These are phyloP conservation scores for Entoloma clypeatum DNA, from an alignment of 1,284 basidiomycete species.

Conservation along the genomic window DNA sequence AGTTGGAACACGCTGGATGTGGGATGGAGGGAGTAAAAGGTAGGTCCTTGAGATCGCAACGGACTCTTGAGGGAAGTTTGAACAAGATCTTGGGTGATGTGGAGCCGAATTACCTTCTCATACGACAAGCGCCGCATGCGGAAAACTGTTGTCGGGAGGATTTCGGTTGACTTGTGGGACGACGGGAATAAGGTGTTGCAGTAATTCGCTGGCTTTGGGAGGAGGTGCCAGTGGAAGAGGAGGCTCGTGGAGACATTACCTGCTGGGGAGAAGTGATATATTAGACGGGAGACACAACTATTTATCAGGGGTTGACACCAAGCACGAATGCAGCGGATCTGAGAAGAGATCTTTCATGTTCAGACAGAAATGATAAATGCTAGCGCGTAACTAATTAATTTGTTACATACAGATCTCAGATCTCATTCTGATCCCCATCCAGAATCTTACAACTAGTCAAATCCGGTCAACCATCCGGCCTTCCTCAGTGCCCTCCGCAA, in stretches of 20 bases:
- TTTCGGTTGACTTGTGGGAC: slow-evolving; percentile 59
- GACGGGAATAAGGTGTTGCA: slow-evolving; percentile 46
- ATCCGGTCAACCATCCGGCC: slow-evolving; percentile 34
- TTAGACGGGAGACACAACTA: too few species aligned
- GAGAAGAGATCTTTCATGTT: slow-evolving; percentile 36
- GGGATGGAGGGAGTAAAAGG: slow-evolving; percentile 44
- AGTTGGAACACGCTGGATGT: slow-evolving; percentile 77
- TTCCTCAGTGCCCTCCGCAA: slow-evolving; percentile 60
- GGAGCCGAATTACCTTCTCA: slow-evolving; percentile 58
- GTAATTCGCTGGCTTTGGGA: slow-evolving; percentile 31
- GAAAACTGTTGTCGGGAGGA: slow-evolving; percentile 78
- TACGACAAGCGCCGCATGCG: slow-evolving; percentile 87
- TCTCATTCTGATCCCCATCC: slow-evolving; percentile 15
- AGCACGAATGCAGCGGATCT: slow-evolving; percentile 39
- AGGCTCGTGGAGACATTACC: slow-evolving; percentile 52
- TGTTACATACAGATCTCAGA: slow-evolving; percentile 13
- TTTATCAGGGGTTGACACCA: too few species aligned
- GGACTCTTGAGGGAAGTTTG: slow-evolving; percentile 47
- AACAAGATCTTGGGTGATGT: slow-evolving; percentile 3
- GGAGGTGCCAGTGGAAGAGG: slow-evolving; percentile 31
- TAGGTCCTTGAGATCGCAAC: slow-evolving; percentile 78
- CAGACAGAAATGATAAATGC: slow-evolving; percentile 17
- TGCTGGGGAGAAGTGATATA: slow-evolving; percentile 15
- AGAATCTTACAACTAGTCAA: slow-evolving; percentile 10
- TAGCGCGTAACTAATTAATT: slow-evolving; percentile 15